phyloP scores from a whole-genome alignment of 73 alveolate genomes.

The Paramecium sexaurelia region DNA sequence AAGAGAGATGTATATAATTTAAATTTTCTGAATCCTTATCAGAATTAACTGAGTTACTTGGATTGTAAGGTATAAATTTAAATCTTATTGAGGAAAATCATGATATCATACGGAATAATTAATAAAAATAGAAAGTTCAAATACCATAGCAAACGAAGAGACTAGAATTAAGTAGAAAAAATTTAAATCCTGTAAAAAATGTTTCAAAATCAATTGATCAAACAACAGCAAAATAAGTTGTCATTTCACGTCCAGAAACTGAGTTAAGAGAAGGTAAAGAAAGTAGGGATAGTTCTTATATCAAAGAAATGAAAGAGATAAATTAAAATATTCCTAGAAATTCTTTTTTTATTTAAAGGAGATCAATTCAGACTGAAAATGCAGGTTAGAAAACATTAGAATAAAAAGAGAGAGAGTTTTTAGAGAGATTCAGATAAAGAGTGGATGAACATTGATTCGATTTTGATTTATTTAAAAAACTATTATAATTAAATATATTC shows the following conservation, averaged over 20 bases:
- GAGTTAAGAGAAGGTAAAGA: not conserved
- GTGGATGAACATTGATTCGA: not conserved
- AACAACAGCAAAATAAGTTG: not conserved
- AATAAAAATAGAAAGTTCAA: not conserved
- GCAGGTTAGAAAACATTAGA: not conserved
- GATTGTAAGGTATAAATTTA: not conserved
- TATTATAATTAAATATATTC: constrained; percentile 8
- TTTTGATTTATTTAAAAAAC: not conserved
- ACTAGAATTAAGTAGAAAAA: not conserved
- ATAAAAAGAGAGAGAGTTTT: not conserved
- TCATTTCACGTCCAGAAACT: not conserved
- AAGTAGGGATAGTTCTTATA: not conserved
- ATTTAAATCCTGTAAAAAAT: not conserved
- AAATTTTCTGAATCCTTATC: constrained; percentile 10
- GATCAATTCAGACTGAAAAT: not conserved
- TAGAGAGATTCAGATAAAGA: not conserved
- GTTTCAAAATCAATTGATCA: not conserved
- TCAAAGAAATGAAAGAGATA: not conserved
- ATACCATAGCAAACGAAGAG: not conserved
- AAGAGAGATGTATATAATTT: not conserved
- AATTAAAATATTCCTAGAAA: not conserved
- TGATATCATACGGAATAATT: not conserved
- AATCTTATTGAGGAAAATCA: not conserved
- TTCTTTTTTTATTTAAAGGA: not conserved
- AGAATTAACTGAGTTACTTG: not conserved